Percentiles rank a stretch among this genome's conserved stretches.
Conservation (phyloP, 805 yeast species). For the Sugiyamaella lignohabitans region DNA sequence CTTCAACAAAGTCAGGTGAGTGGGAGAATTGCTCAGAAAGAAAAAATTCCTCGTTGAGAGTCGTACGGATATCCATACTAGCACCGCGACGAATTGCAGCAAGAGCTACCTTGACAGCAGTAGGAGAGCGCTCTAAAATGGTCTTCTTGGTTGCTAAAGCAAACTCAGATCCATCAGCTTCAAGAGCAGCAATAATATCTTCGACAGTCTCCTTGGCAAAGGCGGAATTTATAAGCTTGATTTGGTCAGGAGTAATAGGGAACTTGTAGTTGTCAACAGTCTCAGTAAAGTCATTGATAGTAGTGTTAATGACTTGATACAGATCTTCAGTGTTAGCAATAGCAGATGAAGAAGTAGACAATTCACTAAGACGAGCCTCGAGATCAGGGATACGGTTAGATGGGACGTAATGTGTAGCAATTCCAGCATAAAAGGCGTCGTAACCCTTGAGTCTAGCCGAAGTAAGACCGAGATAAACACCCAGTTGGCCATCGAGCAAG, state of each 20-base stretch:
- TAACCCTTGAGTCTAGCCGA: conserved; percentile 71
- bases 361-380: conserved; percentile 55
- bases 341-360: conserved; percentile 35
- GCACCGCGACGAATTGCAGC: conserved; percentile 60
- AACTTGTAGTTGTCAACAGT: conserved; percentile 52
- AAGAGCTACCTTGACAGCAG: conserved; percentile 69
- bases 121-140: conserved; percentile 61
- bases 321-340: conserved; percentile 31
- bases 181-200: conserved; percentile 50
- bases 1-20: conserved; percentile 50
- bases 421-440: conserved; percentile 77
- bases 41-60: conserved; percentile 65
- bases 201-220: conserved; percentile 50
- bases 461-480: conserved; percentile 79
- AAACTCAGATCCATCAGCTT: conserved; percentile 54
- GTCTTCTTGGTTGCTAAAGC: conserved; percentile 52
- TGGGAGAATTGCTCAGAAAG: conserved; percentile 71
- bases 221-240: conserved; percentile 59
- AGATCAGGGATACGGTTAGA: conserved; percentile 56
- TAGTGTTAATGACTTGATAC: conserved; percentile 55
- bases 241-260: conserved; percentile 48
- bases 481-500: conserved; percentile 65
- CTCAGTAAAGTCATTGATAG: conserved; percentile 73
- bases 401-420: conserved; percentile 86
- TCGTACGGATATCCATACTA: conserved; percentile 51